A percentile compares a stretch with the other conserved stretches of the same genome.
phyloP scores from a whole-genome alignment of 192 early-diverging fungal genomes.

The Jimgerdemannia lactiflua region DNA sequence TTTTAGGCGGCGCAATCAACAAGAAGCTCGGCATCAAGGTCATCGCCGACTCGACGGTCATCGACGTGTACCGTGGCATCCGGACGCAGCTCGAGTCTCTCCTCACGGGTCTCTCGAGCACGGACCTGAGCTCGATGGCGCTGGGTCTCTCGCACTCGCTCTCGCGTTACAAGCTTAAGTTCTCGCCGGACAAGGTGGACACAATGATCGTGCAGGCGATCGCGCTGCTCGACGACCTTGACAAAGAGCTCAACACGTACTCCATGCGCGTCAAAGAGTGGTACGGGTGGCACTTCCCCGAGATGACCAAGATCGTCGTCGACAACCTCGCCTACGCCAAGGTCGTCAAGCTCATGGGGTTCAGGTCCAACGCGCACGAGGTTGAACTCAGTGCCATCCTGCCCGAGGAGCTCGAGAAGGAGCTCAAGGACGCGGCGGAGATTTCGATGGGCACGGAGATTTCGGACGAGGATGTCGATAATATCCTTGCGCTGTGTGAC shows the following conservation, averaged over 20 bases:
- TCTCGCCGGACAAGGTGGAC: conserved; percentile 99
- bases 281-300: conserved; percentile 99
- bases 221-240: conserved; percentile 94
- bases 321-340: conserved; percentile 95
- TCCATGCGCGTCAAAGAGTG: conserved; percentile 98
- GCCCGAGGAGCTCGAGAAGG: conserved; percentile 88
- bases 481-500: conserved; percentile 92
- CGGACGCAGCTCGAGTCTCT: conserved; percentile 90
- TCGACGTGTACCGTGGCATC: conserved; percentile 96
- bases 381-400: conserved; percentile 82
- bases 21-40: conserved; percentile 88
- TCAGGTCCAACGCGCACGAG: conserved; percentile 77
- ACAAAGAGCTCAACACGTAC: conserved; percentile 98
- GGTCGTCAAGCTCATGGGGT: conserved; percentile 86
- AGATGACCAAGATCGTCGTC: conserved; percentile 94
- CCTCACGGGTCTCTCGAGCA: conserved; percentile 79
- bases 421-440: conserved; percentile 96
- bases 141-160: conserved; percentile 99
- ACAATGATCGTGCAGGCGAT: conserved; percentile 99
- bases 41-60: conserved; percentile 76
- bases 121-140: conserved; percentile 94
- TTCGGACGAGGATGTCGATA: conserved; percentile 94
- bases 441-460: conserved; percentile 99
- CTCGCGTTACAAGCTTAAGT: conserved; percentile 99
- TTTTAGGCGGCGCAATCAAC: conserved; percentile 65